Percentiles rank a stretch among this genome's conserved stretches.
Evolutionary conservation across 2,329 filamentous ascomycete genomes (phyloP).

Genomic region (Metarhizium brunneum): DNA sequence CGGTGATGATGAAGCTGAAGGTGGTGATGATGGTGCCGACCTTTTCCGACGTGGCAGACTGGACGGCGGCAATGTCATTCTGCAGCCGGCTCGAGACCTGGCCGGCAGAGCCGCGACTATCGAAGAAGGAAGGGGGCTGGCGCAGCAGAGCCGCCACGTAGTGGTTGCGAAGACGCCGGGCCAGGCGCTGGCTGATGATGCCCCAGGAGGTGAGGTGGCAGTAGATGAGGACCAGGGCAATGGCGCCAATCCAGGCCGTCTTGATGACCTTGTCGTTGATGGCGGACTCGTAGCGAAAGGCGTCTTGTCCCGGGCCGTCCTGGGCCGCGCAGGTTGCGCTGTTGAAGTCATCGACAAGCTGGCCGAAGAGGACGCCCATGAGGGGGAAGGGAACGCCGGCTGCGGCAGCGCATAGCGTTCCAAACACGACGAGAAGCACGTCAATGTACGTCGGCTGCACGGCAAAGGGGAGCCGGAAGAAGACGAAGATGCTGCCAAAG

Average conservation of each 20-base stretch:
- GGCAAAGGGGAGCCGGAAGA: too few relatives aligned
- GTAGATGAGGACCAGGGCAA: not conserved
- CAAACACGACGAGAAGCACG: too few relatives aligned
- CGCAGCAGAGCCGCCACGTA: conserved; percentile 51
- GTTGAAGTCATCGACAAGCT: too few relatives aligned
- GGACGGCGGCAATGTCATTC: conserved; percentile 55
- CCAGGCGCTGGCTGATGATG: conserved; percentile 51
- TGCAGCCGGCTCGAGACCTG: conserved; percentile 55
- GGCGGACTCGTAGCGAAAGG: too few relatives aligned
- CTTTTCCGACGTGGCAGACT: conserved; percentile 60
- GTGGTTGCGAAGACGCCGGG: conserved; percentile 49
- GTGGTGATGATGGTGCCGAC: conserved; percentile 56
- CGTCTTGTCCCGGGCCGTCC: too few relatives aligned
- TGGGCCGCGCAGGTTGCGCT: too few relatives aligned
- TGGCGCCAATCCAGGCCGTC: not conserved
- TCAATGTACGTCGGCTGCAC: too few relatives aligned
- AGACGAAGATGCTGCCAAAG: too few relatives aligned
- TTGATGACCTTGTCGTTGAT: not conserved
- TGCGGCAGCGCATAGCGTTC: too few relatives aligned
- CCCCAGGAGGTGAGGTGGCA: conserved; percentile 47
- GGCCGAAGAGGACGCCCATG: too few relatives aligned
- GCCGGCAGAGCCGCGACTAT: conserved; percentile 45
- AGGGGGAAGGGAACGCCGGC: too few relatives aligned
- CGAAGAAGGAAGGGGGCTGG: conserved; percentile 55
- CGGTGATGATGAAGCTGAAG: conserved; percentile 56